These are phyloP conservation scores for Moricandia moricandioides DNA, from an alignment of 345 rosid species.

Conservation along the genomic window DNA sequence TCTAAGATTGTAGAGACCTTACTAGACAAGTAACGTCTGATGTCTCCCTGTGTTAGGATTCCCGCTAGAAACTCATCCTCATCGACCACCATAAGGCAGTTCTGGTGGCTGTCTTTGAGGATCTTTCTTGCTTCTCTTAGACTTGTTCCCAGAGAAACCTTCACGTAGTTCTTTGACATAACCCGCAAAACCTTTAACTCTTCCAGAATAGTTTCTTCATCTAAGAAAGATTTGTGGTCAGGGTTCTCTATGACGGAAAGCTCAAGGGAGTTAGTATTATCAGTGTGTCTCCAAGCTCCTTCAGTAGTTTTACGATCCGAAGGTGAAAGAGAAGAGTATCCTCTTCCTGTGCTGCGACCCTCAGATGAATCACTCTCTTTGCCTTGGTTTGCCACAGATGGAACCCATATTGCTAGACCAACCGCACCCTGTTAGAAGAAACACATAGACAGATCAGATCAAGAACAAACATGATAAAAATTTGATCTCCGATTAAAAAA, in stretches of 20 bases:
- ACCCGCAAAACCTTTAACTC: conserved; percentile 71
- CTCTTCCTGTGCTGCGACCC: conserved; percentile 50
- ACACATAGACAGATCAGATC: conserved; percentile 13
- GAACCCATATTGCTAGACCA: conserved; percentile 99
- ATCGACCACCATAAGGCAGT: conserved; percentile 67
- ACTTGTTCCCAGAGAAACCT: conserved; percentile 52
- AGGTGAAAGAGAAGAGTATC: conserved; percentile 67
- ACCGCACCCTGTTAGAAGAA: conserved; percentile 75
- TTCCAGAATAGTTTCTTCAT: conserved; percentile 70
- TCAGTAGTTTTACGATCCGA: conserved; percentile 49
- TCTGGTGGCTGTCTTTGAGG: conserved; percentile 68
- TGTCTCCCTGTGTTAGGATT: conserved; percentile 73
- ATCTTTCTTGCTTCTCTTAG: conserved; percentile 72
- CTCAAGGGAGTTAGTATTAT: conserved; percentile 54
- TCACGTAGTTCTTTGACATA: conserved; percentile 76
- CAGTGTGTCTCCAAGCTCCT: conserved; percentile 43
- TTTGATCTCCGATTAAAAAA: not conserved
- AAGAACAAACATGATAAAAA: not conserved
- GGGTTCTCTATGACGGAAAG: conserved; percentile 53
- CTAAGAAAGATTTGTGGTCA: conserved; percentile 50
- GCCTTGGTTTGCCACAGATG: conserved; percentile 81
- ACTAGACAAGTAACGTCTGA: conserved; percentile 56
- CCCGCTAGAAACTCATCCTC: conserved; percentile 79
- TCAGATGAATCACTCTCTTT: conserved; percentile 74
- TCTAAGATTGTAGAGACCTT: conserved; percentile 50